phyloP scores from a whole-genome alignment of 2,329 filamentous ascomycete species.

The Aspergillus proliferans region DNA sequence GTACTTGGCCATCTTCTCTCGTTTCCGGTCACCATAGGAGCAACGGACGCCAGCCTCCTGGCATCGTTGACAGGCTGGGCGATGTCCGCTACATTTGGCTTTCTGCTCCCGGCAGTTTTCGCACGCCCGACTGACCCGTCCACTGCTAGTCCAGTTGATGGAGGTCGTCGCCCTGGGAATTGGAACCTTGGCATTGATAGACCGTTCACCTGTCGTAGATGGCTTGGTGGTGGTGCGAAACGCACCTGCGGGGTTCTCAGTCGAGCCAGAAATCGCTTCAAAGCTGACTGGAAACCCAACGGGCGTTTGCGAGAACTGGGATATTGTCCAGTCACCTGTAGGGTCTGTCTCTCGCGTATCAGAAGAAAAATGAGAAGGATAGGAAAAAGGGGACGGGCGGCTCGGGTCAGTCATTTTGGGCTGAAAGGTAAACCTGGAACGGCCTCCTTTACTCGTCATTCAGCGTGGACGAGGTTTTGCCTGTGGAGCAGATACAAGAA shows the following conservation, averaged over 20 bases:
- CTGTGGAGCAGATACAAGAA: background rate
- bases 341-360: constrained; percentile 12
- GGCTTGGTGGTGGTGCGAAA: constrained; percentile 5
- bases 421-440: constrained; percentile 3
- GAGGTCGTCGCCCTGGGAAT: constrained; percentile 23
- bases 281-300: constrained; percentile 9
- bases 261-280: constrained; percentile 10
- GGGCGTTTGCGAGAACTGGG: constrained; percentile 12
- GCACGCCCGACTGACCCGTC: constrained; percentile 35
- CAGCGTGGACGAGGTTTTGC: constrained; percentile 2
- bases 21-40: constrained; percentile 40
- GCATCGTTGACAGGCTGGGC: constrained; percentile 38
- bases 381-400: constrained; percentile 11
- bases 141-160: constrained; percentile 18
- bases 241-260: constrained; percentile 8
- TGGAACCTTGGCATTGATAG: constrained; percentile 23
- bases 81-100: constrained; percentile 42
- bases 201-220: constrained; percentile 9
- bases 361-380: constrained; percentile 10
- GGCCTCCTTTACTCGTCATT: constrained; percentile 7
- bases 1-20: constrained; percentile 39
- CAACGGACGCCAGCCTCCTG: constrained; percentile 36
- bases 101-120: constrained; percentile 42
- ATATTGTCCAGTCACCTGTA: constrained; percentile 10
- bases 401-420: constrained; percentile 17